phyloP scores from a whole-genome alignment of 2,329 filamentous ascomycete species.

The Phaeosphaeriaceae sp. region DNA sequence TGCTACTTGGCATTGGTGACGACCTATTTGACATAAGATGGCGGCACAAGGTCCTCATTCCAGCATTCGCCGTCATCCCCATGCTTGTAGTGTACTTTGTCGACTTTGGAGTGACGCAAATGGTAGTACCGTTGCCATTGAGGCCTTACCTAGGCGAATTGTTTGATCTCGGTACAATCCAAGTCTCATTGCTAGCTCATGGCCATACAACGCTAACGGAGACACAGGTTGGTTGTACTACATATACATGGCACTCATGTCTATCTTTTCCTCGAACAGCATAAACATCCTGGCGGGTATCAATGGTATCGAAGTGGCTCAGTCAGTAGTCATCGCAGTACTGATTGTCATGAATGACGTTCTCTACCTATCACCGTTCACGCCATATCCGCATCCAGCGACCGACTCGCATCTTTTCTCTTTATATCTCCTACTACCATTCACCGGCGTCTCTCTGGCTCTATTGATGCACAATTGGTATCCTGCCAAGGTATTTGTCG shows the following conservation, averaged over 20 bases:
- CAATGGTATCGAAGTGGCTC: slow-evolving; percentile 95
- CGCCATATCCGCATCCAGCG: slow-evolving; percentile 84
- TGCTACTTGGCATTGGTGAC: slow-evolving; percentile 90
- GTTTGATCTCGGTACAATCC: slow-evolving; percentile 69
- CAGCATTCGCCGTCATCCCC: slow-evolving; percentile 89
- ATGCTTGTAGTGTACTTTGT: slow-evolving; percentile 97
- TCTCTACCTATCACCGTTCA: slow-evolving; percentile 78
- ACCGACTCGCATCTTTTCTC: slow-evolving; percentile 97
- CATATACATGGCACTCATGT: slow-evolving; percentile 92
- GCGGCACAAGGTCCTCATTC: slow-evolving; percentile 98
- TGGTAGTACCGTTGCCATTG: slow-evolving; percentile 87
- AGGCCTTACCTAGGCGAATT: slow-evolving; percentile 84
- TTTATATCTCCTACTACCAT: slow-evolving; percentile 90
- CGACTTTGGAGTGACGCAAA: slow-evolving; percentile 95
- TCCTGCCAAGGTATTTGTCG: slow-evolving; percentile 92
- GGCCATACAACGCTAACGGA: slow-evolving; percentile 21
- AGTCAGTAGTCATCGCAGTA: slow-evolving; percentile 87
- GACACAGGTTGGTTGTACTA: slow-evolving; percentile 71
- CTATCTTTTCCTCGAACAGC: slow-evolving; percentile 97
- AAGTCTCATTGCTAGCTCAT: neutral
- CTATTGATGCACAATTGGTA: slow-evolving; percentile 94
- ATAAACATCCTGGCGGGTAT: slow-evolving; percentile 99
- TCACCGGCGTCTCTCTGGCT: slow-evolving; percentile 88
- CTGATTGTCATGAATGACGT: slow-evolving; percentile 86
- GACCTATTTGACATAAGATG: slow-evolving; percentile 98